Evolutionary conservation across 2,329 filamentous ascomycete species (phyloP).

Genomic region (Eutypa lata): DNA sequence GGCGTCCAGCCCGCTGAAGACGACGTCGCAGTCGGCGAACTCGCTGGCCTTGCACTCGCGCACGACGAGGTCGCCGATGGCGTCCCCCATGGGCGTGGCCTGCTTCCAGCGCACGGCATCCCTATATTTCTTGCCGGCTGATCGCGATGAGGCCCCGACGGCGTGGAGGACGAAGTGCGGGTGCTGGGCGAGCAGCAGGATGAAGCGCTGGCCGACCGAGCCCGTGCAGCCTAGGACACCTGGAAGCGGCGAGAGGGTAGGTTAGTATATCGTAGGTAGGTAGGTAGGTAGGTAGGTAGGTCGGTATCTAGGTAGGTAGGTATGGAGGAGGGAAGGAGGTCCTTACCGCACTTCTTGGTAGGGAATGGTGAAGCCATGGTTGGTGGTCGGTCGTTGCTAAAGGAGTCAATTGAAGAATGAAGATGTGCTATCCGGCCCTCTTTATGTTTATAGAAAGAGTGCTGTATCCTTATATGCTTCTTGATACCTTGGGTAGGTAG

Average conservation of each 20-base stretch:
- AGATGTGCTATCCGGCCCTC: too few relatives aligned
- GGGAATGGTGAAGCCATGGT: slow-evolving; percentile 41
- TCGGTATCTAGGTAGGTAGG: neutral
- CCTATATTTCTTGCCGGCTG: slow-evolving; percentile 89
- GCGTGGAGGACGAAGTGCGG: slow-evolving; percentile 84
- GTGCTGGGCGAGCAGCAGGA: slow-evolving; percentile 84
- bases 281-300: neutral
- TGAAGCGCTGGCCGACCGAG: slow-evolving; percentile 92
- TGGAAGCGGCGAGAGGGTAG: slow-evolving; percentile 2
- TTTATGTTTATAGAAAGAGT: too few relatives aligned
- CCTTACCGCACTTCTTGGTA: slow-evolving; percentile 57
- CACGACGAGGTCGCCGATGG: slow-evolving; percentile 77
- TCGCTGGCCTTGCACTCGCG: slow-evolving; percentile 79
- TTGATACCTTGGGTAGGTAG: too few relatives aligned
- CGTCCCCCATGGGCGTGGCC: slow-evolving; percentile 72
- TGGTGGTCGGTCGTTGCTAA: neutral
- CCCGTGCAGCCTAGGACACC: slow-evolving; percentile 88
- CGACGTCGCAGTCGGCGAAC: slow-evolving; percentile 85
- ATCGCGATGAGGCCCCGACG: slow-evolving; percentile 84
- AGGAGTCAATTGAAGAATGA: too few relatives aligned
- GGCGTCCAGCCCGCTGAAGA: slow-evolving; percentile 90
- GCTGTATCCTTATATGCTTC: too few relatives aligned
- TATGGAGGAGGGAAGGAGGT: slow-evolving; percentile 3
- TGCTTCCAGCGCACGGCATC: slow-evolving; percentile 97
- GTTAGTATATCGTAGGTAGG: slow-evolving; percentile 5